Percentiles rank a stretch among this genome's conserved stretches.
Evolutionary conservation across 306 rosid species (phyloP).

Genomic region (Cicer pinnatifidum): DNA sequence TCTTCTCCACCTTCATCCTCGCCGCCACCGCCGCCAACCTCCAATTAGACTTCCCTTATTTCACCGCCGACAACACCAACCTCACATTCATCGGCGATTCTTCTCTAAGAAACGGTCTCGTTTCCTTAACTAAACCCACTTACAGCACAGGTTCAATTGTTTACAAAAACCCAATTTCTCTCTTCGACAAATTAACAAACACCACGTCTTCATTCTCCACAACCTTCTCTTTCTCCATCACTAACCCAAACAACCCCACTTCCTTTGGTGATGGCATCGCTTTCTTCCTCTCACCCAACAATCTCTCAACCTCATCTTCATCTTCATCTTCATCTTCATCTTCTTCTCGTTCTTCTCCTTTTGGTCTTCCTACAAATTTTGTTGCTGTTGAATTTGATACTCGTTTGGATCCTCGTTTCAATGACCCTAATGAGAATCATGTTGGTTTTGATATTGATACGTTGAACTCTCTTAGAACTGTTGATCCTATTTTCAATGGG

Average conservation of each 20-base stretch:
- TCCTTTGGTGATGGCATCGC: conserved; percentile 67
- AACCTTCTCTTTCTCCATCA: conserved; percentile 65
- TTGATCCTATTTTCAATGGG: conserved; percentile 50
- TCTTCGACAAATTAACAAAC: conserved; percentile 60
- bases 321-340: neutral
- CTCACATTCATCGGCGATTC: conserved; percentile 78
- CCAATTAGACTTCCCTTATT: conserved; percentile 55
- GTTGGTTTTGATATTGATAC: conserved; percentile 64
- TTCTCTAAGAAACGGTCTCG: conserved; percentile 60
- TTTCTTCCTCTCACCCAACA: conserved; percentile 62
- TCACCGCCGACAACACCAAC: conserved; percentile 64
- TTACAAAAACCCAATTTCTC: conserved; percentile 56
- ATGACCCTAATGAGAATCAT: conserved; percentile 66
- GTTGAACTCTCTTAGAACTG: conserved; percentile 59
- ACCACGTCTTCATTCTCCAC: conserved; percentile 73
- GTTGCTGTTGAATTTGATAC: conserved; percentile 76
- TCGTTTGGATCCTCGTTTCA: conserved; percentile 46
- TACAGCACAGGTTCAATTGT: conserved; percentile 62
- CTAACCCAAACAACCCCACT: conserved; percentile 54
- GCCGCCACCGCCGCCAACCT: conserved; percentile 11
- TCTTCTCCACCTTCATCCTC: conserved; percentile 1
- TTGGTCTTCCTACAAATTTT: conserved; percentile 39
- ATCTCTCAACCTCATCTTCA: neutral
- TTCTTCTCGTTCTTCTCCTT: neutral
- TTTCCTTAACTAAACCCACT: conserved; percentile 61